A percentile compares a stretch with the other conserved stretches of the same genome.
phyloP scores from a whole-genome alignment of 495 filamentous ascomycete species.

The Xylaria telfairii region DNA sequence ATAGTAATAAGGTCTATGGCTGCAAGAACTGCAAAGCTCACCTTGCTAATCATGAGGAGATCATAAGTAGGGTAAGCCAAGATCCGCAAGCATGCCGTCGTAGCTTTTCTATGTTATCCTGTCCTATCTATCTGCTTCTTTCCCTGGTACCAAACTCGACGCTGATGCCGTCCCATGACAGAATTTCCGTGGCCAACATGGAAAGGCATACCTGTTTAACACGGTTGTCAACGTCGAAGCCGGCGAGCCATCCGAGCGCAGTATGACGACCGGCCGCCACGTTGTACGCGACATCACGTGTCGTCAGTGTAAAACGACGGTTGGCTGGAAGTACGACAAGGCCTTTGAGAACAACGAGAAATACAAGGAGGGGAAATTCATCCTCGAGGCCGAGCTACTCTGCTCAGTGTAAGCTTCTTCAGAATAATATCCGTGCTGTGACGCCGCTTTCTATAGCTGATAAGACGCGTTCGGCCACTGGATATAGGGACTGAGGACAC shows the following conservation, averaged over 20 bases:
- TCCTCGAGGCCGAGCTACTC: conserved; percentile 91
- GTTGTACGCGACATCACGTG: conserved; percentile 92
- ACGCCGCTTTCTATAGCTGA: background rate
- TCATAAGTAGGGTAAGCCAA: conserved; percentile 82
- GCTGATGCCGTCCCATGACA: conserved; percentile 42
- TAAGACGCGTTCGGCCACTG: background rate
- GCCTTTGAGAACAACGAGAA: conserved; percentile 90
- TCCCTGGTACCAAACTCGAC: background rate
- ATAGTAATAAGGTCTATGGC: conserved; percentile 86
- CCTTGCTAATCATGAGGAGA: conserved; percentile 91
- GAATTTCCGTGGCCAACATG: conserved; percentile 99
- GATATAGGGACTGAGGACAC: background rate
- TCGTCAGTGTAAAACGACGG: conserved; percentile 84
- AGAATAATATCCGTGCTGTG: background rate
- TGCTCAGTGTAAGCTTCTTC: conserved; percentile 51
- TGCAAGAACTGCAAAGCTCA: conserved; percentile 97
- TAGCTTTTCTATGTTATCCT: background rate
- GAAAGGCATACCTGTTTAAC: conserved; percentile 97
- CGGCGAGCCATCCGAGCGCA: conserved; percentile 84
- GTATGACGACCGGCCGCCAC: conserved; percentile 98
- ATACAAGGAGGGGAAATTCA: conserved; percentile 99
- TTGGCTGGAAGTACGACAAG: conserved; percentile 99
- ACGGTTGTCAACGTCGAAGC: conserved; percentile 86
- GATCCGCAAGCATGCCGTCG: background rate
- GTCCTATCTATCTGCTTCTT: background rate